Base-by-base conservation (phyloP, 2,329 filamentous ascomycete genomes). In the Fusarium veterinarium region DNA sequence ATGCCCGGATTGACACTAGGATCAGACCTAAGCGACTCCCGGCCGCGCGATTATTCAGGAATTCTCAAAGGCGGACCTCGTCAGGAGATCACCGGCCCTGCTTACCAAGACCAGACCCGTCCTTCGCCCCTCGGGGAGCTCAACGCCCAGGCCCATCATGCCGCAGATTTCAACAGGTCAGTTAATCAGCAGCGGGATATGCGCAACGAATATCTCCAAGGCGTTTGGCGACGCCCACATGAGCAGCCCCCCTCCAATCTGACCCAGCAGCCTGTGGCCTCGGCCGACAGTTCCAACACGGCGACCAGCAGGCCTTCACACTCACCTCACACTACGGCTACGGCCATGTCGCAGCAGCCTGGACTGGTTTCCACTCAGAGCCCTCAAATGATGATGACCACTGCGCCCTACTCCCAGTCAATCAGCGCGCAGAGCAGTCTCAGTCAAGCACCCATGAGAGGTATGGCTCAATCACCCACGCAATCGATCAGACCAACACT, bases 151-250 rank as follows among this genome's bases (percentile, higher is more conserved):
- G 94, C 95, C 33, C 91, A 94, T 56, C 94, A 97, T 71, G 92
- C 95, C 23, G 94, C 94, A 64, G 95, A 98, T 75, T 97, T 92
- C 84, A 98, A 95, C 84, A 94, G 96, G 77, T 89, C 89, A 51
- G 86, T 98, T 57, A 94, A 93, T 77, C 89, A 93, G 75, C 92
- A 95, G 81, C 92, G 95, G 65, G 90, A 91, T 42, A 91, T 93
- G 82, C 92, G 96, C 65, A 89, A 87, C 66, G 91, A 95, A 65
- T 97, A 94, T 75, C 86, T 97, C 72, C 91, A 95, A 60, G 91
- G 90, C 61, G 89, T 95, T 73, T 98, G 95, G 93, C 90, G 92
- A 72, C 89, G 93, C 69, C 92, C 93, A 16, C 95, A 97, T 73
- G 94, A 98, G 79, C 90, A 92, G 66, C 91, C 93, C 61, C 84